Conservation (phyloP, 805 yeast genomes). For the Jamesozyma hellenica region DNA sequence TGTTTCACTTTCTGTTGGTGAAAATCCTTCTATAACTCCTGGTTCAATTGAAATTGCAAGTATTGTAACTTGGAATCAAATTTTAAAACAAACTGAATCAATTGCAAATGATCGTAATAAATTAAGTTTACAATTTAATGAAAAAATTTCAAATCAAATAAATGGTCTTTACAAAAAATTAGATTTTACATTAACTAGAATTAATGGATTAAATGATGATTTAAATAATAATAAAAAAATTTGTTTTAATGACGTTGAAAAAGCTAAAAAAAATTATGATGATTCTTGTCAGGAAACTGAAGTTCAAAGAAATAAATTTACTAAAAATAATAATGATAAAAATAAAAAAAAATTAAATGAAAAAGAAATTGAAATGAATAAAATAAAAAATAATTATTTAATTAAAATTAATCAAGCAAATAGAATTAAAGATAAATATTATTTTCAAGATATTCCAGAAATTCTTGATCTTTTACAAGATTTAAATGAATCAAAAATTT, state of each 20-base stretch:
- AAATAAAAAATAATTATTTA: slow-evolving; percentile 74
- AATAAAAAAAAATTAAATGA: slow-evolving; percentile 42
- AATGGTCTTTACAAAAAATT: slow-evolving; percentile 43
- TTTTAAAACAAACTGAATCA: slow-evolving; percentile 72
- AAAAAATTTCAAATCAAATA: slow-evolving; percentile 54
- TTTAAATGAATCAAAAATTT: slow-evolving; percentile 68
- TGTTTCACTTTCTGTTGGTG: slow-evolving; percentile 75
- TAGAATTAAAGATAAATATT: slow-evolving; percentile 84
- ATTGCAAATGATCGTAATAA: slow-evolving; percentile 57
- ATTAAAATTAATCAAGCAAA: slow-evolving; percentile 77
- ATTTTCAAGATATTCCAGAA: slow-evolving; percentile 88
- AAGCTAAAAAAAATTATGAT: slow-evolving; percentile 65
- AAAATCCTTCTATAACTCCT: slow-evolving; percentile 81
- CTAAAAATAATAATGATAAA: slow-evolving; percentile 47
- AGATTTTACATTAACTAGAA: slow-evolving; percentile 43
- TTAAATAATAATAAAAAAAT: slow-evolving; percentile 35
- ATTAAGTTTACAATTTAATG: slow-evolving; percentile 49
- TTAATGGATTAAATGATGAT: slow-evolving; percentile 51
- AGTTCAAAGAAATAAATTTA: slow-evolving; percentile 61
- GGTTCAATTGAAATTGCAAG: slow-evolving; percentile 88
- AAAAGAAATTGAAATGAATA: slow-evolving; percentile 72
- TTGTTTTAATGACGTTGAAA: slow-evolving; percentile 26
- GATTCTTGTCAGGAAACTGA: slow-evolving; percentile 73
- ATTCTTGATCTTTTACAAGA: slow-evolving; percentile 76
- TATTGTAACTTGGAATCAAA: slow-evolving; percentile 82